phyloP scores from a whole-genome alignment of 768 basidiomycete genomes.

The Hypholoma fasciculare region DNA sequence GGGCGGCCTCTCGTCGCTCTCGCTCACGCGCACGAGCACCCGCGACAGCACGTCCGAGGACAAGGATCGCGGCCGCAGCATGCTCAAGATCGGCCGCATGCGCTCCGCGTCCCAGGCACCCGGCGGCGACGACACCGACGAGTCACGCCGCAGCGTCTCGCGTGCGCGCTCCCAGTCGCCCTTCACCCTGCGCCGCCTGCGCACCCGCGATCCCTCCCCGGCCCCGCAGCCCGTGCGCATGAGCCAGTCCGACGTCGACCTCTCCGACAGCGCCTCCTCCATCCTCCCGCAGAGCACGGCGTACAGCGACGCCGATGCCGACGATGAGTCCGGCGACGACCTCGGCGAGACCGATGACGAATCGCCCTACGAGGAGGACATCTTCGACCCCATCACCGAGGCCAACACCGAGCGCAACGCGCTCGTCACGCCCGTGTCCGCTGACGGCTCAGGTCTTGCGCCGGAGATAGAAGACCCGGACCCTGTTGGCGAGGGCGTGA shows the following conservation, averaged over 20 bases:
- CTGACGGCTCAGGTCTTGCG: conserved; percentile 29
- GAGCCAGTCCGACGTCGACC: conserved; percentile 60
- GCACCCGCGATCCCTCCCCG: conserved; percentile 58
- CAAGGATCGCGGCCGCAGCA: conserved; percentile 57
- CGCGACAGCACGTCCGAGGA: conserved; percentile 41
- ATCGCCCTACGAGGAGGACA: conserved; percentile 58
- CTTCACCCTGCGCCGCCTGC: conserved; percentile 71
- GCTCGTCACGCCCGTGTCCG: conserved; percentile 36
- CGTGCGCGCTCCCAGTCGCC: conserved; percentile 81
- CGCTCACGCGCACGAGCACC: conserved; percentile 56
- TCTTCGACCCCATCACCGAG: conserved; percentile 80
- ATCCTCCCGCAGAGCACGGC: conserved; percentile 64
- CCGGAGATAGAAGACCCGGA: conserved; percentile 69
- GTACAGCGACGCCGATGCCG: conserved; percentile 35
- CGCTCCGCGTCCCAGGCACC: conserved; percentile 53
- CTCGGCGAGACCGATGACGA: conserved; percentile 57
- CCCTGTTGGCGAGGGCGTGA: conserved; percentile 90
- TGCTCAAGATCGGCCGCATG: conserved; percentile 42
- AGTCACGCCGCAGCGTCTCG: conserved; percentile 40
- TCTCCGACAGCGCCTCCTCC: conserved; percentile 54
- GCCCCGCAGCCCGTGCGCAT: conserved; percentile 59
- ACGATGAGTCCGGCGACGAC: conserved; percentile 66
- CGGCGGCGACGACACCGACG: conserved; percentile 31
- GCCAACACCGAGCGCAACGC: conserved; percentile 88
- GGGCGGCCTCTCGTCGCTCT: conserved; percentile 64